Conservation (phyloP, 2,329 filamentous ascomycete species). For the Apiospora saccharicola region DNA sequence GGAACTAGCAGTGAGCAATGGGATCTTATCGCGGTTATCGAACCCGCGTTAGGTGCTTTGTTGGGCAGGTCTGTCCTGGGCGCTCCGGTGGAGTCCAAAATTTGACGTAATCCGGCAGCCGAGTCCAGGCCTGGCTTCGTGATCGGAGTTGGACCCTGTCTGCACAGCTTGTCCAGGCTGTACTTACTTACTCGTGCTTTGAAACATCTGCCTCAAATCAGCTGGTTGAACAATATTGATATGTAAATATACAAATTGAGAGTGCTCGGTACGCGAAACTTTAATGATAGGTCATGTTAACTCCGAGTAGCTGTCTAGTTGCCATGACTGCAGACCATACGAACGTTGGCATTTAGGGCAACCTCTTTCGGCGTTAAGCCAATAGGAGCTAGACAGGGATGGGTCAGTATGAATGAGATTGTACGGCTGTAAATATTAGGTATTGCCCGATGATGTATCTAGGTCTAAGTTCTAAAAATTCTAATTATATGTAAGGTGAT, state of each 20-base stretch:
- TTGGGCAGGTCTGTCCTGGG: background rate
- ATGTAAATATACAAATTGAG: background rate
- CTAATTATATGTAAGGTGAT: background rate
- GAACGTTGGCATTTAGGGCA: background rate
- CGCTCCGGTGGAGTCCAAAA: background rate
- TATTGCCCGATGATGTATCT: background rate
- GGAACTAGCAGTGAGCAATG: background rate
- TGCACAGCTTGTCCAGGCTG: background rate
- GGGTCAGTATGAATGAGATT: background rate
- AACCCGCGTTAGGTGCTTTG: background rate
- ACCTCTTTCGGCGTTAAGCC: background rate
- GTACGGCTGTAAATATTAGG: background rate
- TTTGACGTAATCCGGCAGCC: background rate
- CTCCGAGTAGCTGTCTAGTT: background rate
- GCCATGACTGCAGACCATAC: background rate
- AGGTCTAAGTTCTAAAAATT: slow-evolving; percentile 9
- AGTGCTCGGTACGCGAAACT: background rate
- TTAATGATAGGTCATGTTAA: background rate
- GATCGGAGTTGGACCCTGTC: background rate
- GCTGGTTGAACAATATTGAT: background rate
- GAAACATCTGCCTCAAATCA: background rate
- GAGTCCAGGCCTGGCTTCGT: background rate
- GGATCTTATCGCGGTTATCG: slow-evolving; percentile 4
- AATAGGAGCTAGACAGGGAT: background rate
- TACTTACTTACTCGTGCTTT: background rate